phyloP scores from a whole-genome alignment of 495 filamentous ascomycete species.

The Jackrogersella minutella region DNA sequence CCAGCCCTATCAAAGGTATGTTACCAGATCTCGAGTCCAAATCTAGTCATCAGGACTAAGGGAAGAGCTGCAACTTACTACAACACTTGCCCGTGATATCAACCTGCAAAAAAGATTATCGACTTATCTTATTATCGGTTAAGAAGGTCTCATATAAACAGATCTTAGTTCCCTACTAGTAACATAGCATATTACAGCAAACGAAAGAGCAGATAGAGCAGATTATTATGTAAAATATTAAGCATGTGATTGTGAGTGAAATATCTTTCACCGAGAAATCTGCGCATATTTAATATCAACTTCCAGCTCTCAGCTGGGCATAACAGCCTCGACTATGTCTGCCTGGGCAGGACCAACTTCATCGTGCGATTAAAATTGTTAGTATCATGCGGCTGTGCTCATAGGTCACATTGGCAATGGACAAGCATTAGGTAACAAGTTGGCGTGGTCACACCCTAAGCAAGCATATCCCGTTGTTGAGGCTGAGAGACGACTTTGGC shows the following conservation, averaged over 20 bases:
- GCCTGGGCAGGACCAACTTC: not conserved
- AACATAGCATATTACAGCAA: not conserved
- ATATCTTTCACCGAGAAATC: not conserved
- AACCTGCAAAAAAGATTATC: not conserved
- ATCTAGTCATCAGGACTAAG: slow-evolving; percentile 10
- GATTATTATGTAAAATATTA: not conserved
- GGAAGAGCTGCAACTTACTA: slow-evolving; percentile 31
- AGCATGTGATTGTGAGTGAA: not conserved
- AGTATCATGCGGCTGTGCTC: slow-evolving; percentile 19
- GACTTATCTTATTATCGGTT: not conserved
- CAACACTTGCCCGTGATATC: not conserved
- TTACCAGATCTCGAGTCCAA: slow-evolving; percentile 17
- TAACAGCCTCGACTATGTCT: not conserved
- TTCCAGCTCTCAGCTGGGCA: not conserved
- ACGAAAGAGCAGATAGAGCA: not conserved
- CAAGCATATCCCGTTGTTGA: slow-evolving; percentile 17
- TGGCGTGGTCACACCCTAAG: not conserved
- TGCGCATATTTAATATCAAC: not conserved
- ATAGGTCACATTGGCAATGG: slow-evolving; percentile 22
- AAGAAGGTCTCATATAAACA: not conserved
- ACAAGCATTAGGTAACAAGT: slow-evolving; percentile 28
- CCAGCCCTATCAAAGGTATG: slow-evolving; percentile 26
- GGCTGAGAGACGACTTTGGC: slow-evolving; percentile 40
- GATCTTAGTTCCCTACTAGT: not conserved
- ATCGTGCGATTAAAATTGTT: slow-evolving; percentile 7